Percentiles rank a stretch among this genome's conserved stretches.
phyloP scores from a whole-genome alignment of 495 filamentous ascomycete species.

The Hyaloscypha bicolor region DNA sequence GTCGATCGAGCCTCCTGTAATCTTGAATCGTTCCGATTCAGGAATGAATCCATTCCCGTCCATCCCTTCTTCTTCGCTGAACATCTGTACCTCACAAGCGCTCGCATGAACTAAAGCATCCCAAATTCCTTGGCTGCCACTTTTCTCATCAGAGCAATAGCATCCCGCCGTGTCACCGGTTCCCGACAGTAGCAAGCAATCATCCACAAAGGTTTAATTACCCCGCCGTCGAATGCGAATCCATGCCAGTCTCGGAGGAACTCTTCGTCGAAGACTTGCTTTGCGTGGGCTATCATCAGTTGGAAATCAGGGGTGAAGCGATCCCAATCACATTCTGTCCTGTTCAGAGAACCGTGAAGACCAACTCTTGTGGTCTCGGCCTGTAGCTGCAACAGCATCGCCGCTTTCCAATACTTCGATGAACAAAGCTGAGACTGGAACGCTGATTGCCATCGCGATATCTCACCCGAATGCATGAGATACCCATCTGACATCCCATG shows the following conservation, averaged over 20 bases:
- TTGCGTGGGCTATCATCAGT: neutral
- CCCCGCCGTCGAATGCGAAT: neutral
- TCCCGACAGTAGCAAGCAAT: neutral
- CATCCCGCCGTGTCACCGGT: neutral
- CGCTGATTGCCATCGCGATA: no score
- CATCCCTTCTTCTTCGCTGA: slow-evolving; percentile 9
- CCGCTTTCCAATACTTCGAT: no score
- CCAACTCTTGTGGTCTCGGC: no score
- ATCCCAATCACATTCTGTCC: neutral
- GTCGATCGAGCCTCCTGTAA: neutral
- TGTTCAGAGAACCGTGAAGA: no score
- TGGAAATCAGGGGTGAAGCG: neutral
- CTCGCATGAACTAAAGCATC: neutral
- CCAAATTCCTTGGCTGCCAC: neutral
- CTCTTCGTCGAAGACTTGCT: neutral
- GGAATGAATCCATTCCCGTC: slow-evolving; percentile 11
- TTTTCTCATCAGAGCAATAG: neutral
- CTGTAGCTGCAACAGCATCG: no score
- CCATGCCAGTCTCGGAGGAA: neutral
- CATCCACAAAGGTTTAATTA: neutral
- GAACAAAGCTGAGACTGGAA: no score
- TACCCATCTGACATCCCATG: no score
- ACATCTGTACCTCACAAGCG: neutral
- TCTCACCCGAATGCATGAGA: no score
- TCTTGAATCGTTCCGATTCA: neutral